These are phyloP conservation scores for Solanum peruvianum DNA, from an alignment of 257 asterid genomes.

Conservation along the genomic window DNA sequence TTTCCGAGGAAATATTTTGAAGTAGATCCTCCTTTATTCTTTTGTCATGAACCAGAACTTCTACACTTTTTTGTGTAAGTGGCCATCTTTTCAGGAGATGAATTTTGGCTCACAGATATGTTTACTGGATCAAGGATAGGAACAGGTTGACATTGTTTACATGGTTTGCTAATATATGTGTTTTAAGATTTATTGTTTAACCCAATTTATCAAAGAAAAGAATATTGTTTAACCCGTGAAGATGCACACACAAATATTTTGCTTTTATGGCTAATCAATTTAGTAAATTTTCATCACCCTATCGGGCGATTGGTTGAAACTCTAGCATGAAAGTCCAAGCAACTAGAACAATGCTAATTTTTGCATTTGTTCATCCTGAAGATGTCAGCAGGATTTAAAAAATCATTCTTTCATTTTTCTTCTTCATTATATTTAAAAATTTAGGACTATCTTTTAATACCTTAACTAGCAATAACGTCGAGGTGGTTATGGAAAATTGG, in stretches of 20 bases:
- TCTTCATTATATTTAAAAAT: background rate
- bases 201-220: background rate
- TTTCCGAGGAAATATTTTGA: background rate
- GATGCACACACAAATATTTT: background rate
- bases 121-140: background rate
- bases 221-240: background rate
- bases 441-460: slow-evolving; percentile 3
- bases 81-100: background rate
- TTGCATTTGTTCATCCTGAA: background rate
- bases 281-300: background rate
- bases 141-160: background rate
- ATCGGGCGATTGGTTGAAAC: background rate
- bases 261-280: background rate
- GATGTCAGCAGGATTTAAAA: background rate
- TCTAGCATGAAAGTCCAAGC: background rate
- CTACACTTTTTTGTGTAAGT: background rate
- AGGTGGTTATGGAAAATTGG: slow-evolving; percentile 97
- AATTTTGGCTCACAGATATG: background rate
- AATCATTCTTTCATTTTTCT: background rate
- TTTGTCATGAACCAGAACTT: background rate
- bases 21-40: background rate
- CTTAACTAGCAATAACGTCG: slow-evolving; percentile 70
- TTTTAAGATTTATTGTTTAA: background rate
- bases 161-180: background rate
- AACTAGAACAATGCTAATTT: background rate